A percentile compares a stretch with the other conserved stretches of the same genome.
phyloP scores from a whole-genome alignment of 2,329 filamentous ascomycete genomes.

The Aspergillus pseudotamarii region DNA sequence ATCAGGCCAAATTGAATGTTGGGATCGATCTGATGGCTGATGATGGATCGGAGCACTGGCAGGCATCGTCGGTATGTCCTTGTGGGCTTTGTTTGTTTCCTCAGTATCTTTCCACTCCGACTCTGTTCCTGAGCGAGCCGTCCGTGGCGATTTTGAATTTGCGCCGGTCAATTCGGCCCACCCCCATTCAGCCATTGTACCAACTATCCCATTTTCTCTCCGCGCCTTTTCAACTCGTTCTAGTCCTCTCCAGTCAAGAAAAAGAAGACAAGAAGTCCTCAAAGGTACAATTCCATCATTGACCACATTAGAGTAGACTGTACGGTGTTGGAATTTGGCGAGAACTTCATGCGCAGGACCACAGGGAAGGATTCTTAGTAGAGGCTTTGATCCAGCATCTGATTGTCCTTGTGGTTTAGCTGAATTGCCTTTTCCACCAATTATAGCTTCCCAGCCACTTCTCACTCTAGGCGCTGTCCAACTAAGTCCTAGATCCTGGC shows the following conservation, averaged over 20 bases:
- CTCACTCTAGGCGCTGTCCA: constrained; percentile 87
- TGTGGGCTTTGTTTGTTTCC: constrained; percentile 18
- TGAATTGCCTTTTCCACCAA: constrained; percentile 71
- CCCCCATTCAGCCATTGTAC: constrained; percentile 89
- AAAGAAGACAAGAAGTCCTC: constrained; percentile 92
- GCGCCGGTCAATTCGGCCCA: constrained; percentile 86
- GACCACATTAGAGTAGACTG: constrained; percentile 94
- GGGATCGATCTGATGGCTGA: constrained; percentile 24
- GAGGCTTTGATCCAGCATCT: constrained; percentile 83
- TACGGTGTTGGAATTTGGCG: constrained; percentile 85
- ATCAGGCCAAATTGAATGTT: constrained; percentile 12
- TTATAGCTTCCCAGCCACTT: constrained; percentile 85
- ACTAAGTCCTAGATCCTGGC: constrained; percentile 90
- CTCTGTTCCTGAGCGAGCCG: constrained; percentile 29
- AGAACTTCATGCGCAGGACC: constrained; percentile 87
- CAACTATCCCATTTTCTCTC: constrained; percentile 86
- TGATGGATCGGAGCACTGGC: constrained; percentile 9
- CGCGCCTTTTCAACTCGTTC: constrained; percentile 93
- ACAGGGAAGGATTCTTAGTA: constrained; percentile 85
- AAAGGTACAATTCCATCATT: constrained; percentile 97
- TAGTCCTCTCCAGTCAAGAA: constrained; percentile 93
- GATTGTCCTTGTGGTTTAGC: constrained; percentile 56
- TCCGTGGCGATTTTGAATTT: constrained; percentile 60
- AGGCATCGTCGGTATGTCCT: constrained; percentile 3
- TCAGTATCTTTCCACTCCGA: constrained; percentile 26